Evolutionary conservation across 495 filamentous ascomycete genomes (phyloP).

Genomic region (Lichina pygmaea): DNA sequence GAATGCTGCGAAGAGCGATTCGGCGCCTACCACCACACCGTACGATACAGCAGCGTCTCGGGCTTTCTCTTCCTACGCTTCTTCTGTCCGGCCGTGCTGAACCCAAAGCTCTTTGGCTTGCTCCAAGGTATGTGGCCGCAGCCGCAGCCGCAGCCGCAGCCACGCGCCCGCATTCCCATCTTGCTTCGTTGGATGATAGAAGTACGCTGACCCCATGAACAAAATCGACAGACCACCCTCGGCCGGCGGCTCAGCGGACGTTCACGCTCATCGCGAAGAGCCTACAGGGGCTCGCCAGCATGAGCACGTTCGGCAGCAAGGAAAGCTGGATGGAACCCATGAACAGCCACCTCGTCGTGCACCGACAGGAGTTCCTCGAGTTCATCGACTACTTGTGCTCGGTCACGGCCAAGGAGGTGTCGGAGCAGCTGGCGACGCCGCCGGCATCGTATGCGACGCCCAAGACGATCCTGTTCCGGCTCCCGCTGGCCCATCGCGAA

Average conservation of each 20-base stretch:
- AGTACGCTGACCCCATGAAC: neutral
- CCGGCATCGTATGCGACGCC: conserved; percentile 72
- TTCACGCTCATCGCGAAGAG: conserved; percentile 86
- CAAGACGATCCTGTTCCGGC: conserved; percentile 61
- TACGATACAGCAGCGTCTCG: conserved; percentile 85
- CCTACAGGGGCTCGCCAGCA: conserved; percentile 82
- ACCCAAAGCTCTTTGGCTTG: conserved; percentile 87
- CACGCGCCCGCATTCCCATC: neutral
- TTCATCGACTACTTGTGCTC: conserved; percentile 72
- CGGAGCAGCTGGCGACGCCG: conserved; percentile 31
- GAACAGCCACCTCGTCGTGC: conserved; percentile 47
- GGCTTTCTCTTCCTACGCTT: conserved; percentile 92
- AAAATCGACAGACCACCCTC: conserved; percentile 44
- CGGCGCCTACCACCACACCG: conserved; percentile 81
- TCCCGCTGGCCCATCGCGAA: conserved; percentile 63
- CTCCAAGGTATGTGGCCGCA: conserved; percentile 31
- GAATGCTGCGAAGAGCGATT: conserved; percentile 91
- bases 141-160: no score
- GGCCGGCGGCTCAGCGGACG: conserved; percentile 64
- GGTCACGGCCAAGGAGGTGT: conserved; percentile 38
- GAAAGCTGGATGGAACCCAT: conserved; percentile 98
- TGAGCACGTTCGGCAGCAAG: conserved; percentile 81
- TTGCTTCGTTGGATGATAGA: neutral
- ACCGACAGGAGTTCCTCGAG: conserved; percentile 50
- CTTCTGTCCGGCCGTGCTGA: conserved; percentile 86